Conservation (phyloP, 1,284 basidiomycete genomes). For the Rugosomyces carneus region DNA sequence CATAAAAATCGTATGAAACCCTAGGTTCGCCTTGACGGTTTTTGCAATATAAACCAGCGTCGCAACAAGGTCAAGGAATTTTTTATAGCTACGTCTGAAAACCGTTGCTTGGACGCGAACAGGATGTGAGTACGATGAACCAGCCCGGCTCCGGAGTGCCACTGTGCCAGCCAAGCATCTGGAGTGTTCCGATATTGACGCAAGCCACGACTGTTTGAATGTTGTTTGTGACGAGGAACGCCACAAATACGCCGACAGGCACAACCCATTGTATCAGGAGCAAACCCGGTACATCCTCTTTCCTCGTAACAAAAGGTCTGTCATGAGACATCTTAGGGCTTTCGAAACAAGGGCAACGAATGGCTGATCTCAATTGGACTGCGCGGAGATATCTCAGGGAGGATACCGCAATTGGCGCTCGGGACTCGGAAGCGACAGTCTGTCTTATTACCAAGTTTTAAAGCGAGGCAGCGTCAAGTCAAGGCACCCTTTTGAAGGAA, state of each 20-base stretch:
- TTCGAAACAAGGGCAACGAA: constrained; percentile 10
- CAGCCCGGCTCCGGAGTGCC: background rate
- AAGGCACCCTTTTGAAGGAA: too few species aligned
- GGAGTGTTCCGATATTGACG: constrained; percentile 8
- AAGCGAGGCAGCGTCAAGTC: background rate
- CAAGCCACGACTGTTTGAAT: constrained; percentile 2
- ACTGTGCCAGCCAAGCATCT: constrained; percentile 1
- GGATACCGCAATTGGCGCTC: constrained; percentile 1
- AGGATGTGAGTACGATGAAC: background rate
- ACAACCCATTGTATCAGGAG: constrained; percentile 7
- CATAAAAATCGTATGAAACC: too few species aligned
- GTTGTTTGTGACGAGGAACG: constrained; percentile 3
- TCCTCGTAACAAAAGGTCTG: constrained; percentile 2
- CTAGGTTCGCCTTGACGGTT: too few species aligned
- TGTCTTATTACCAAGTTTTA: background rate
- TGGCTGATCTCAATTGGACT: constrained; percentile 10
- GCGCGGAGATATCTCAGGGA: constrained; percentile 13
- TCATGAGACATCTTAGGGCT: background rate
- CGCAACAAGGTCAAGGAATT: too few species aligned
- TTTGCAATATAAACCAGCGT: too few species aligned
- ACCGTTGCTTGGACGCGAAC: background rate
- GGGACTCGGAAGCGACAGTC: background rate
- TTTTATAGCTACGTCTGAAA: too few species aligned
- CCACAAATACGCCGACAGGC: constrained; percentile 8
- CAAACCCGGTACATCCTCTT: constrained; percentile 9